Conservation (phyloP, 805 yeast genomes). For the Helenozyma rhizophorensis region DNA sequence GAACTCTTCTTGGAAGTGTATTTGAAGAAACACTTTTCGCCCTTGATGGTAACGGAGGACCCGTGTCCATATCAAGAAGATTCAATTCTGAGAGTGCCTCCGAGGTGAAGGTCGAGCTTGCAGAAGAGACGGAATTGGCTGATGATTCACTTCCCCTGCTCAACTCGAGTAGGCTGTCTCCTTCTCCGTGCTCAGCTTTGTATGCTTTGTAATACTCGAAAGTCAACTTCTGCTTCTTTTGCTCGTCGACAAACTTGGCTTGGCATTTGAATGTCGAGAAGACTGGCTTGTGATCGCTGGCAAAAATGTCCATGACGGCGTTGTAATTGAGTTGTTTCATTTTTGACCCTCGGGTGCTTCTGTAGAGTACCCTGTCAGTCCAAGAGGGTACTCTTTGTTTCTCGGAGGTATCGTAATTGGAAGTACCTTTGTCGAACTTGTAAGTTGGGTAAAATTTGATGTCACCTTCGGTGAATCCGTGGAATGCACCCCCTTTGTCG, state of each 20-base stretch:
- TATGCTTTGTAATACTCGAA: slow-evolving; percentile 25
- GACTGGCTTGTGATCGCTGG: slow-evolving; percentile 93
- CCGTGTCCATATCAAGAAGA: slow-evolving; percentile 26
- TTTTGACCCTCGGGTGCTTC: slow-evolving; percentile 40
- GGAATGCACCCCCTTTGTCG: slow-evolving; percentile 57
- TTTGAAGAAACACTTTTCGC: slow-evolving; percentile 6
- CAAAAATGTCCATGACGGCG: slow-evolving; percentile 51
- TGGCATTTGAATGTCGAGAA: slow-evolving; percentile 68
- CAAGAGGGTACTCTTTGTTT: slow-evolving; percentile 92
- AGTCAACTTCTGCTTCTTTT: slow-evolving; percentile 24
- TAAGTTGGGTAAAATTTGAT: slow-evolving; percentile 85
- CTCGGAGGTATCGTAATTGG: slow-evolving; percentile 80
- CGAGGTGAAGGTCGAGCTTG: slow-evolving; percentile 16
- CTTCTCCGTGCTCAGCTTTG: slow-evolving; percentile 25
- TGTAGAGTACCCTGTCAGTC: slow-evolving; percentile 84
- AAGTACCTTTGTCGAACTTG: slow-evolving; percentile 83
- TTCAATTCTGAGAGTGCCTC: slow-evolving; percentile 34
- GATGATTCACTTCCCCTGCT: slow-evolving; percentile 1
- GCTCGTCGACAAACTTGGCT: slow-evolving; percentile 61
- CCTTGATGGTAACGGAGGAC: slow-evolving; percentile 23
- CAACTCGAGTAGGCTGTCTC: slow-evolving; percentile 5
- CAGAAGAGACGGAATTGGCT: slow-evolving; percentile 4
- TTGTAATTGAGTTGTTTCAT: slow-evolving; percentile 66
- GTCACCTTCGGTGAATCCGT: slow-evolving; percentile 70
- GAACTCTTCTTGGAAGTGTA: slow-evolving; percentile 22